Percentiles rank a stretch among this genome's conserved stretches.
Conservation (phyloP, 257 asterid species). For the Nicotiana noctiflora region DNA sequence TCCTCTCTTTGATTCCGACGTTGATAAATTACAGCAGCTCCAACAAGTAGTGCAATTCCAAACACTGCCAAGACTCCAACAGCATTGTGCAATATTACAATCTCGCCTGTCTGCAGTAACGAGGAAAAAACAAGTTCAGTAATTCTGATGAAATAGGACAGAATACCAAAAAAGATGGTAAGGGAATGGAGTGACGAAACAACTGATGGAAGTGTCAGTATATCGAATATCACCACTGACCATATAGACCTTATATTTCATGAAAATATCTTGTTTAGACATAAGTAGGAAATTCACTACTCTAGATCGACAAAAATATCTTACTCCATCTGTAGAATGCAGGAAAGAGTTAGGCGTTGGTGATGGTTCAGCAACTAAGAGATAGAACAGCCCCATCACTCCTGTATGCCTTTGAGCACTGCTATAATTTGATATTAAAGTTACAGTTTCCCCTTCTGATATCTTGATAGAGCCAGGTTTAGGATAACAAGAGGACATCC, state of each 20-base stretch:
- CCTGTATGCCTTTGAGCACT: conserved; percentile 55
- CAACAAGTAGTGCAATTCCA: conserved; percentile 3
- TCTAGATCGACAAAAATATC: not conserved
- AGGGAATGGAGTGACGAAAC: not conserved
- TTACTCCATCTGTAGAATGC: conserved; percentile 33
- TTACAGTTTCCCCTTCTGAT: conserved; percentile 60
- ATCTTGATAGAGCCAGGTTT: conserved; percentile 71
- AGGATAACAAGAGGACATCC: conserved; percentile 89
- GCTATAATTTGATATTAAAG: conserved; percentile 64
- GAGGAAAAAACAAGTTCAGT: not conserved
- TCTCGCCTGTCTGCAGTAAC: not conserved
- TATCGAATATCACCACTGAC: not conserved
- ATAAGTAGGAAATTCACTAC: not conserved
- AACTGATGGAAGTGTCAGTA: not conserved
- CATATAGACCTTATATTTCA: not conserved
- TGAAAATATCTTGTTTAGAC: not conserved
- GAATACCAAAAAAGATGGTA: not conserved
- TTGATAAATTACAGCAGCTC: not conserved
- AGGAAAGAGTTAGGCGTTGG: conserved; percentile 13
- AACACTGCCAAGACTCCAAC: conserved; percentile 4
- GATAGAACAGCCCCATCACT: conserved; percentile 87
- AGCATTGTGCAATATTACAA: not conserved
- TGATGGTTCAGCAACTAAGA: conserved; percentile 50
- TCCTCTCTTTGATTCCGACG: conserved; percentile 1
- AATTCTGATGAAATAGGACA: not conserved